Evolutionary conservation across 2,329 filamentous ascomycete genomes (phyloP).

Genomic region (Plectosphaerella plurivora): DNA sequence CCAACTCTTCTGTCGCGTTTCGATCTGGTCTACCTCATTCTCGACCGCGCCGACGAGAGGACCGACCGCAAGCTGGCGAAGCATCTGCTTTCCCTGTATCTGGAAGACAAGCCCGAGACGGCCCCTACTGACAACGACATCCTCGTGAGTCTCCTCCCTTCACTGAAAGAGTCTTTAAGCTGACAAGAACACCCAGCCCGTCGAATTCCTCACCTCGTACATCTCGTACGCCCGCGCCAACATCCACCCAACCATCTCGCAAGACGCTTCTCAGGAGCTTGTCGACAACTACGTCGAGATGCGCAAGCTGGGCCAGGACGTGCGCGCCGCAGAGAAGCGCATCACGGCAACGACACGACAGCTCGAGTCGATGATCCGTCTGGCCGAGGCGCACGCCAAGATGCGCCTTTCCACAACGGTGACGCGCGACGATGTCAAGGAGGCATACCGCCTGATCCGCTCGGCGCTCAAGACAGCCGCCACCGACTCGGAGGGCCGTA

Average conservation of each 20-base stretch:
- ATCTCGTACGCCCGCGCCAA: slow-evolving; percentile 92
- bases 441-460: slow-evolving; percentile 90
- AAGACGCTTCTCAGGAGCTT: slow-evolving; percentile 76
- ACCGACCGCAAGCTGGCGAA: slow-evolving; percentile 83
- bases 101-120: slow-evolving; percentile 90
- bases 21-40: slow-evolving; percentile 92
- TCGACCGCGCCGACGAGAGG: slow-evolving; percentile 89
- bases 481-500: slow-evolving; percentile 88
- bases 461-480: slow-evolving; percentile 93
- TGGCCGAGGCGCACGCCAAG: slow-evolving; percentile 93
- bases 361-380: slow-evolving; percentile 96
- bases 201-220: slow-evolving; percentile 94
- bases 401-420: slow-evolving; percentile 83
- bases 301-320: slow-evolving; percentile 86
- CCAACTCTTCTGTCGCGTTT: slow-evolving; percentile 94
- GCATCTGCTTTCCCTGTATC: slow-evolving; percentile 92
- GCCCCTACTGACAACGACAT: slow-evolving; percentile 72
- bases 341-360: slow-evolving; percentile 97
- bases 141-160: slow-evolving; percentile 52
- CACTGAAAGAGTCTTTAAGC: slow-evolving; percentile 9
- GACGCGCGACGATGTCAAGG: slow-evolving; percentile 75
- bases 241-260: slow-evolving; percentile 77
- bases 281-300: slow-evolving; percentile 88
- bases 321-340: slow-evolving; percentile 84
- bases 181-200: slow-evolving; percentile 53